Evolutionary conservation across 106 monocot species (phyloP).

Genomic region (Agapanthus africanus): DNA sequence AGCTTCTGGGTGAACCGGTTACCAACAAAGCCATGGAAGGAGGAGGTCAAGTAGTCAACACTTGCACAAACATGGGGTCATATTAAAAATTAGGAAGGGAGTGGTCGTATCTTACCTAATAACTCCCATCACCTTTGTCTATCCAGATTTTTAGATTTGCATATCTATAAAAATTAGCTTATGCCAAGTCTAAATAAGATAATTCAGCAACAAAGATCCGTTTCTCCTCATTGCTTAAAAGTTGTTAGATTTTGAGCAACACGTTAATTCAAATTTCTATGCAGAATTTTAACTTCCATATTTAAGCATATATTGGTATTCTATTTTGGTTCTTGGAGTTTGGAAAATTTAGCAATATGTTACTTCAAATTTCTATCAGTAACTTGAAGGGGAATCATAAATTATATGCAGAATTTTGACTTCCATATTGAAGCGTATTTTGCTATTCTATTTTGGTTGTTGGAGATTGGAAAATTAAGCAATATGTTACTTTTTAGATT

Average conservation of each 20-base stretch:
- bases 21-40: too few species aligned
- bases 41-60: too few species aligned
- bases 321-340: background rate
- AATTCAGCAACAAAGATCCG: background rate
- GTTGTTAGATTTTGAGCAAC: background rate
- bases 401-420: too few species aligned
- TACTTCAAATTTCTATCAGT: too few species aligned
- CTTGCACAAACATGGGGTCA: too few species aligned
- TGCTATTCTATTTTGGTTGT: background rate
- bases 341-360: too few species aligned
- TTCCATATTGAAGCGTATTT: too few species aligned
- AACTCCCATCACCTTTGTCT: background rate
- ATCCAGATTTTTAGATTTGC: background rate
- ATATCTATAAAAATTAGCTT: background rate
- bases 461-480: too few species aligned
- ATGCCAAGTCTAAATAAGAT: background rate
- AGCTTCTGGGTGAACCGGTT: too few species aligned
- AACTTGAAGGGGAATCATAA: too few species aligned
- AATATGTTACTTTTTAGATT: too few species aligned
- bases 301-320: background rate
- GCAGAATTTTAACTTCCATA: background rate
- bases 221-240: background rate
- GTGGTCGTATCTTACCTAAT: background rate
- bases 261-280: background rate
- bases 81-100: background rate